Evolutionary conservation across 306 rosid species (phyloP), one percentile per base, ranked within the genome.

Genomic region (Dalbergia cultrata): DNA sequence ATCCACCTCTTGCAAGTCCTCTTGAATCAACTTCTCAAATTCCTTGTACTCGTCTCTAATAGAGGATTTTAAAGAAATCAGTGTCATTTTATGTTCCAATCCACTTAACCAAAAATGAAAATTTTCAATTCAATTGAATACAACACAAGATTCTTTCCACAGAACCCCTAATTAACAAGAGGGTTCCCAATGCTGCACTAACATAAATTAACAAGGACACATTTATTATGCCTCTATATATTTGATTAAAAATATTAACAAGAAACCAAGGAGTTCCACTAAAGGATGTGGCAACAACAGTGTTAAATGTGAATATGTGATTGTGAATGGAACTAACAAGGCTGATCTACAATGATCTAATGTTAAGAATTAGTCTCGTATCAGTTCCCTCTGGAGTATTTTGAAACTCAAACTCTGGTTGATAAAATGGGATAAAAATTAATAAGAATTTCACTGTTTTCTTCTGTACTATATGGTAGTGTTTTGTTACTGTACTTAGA

Each of bases 11-110:
- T 70, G 53, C 96, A 95, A 84, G 87, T 95, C 98, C 76, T 91
- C 97, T 85, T 93, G 97, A 87, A 95, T 95, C 94, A 89, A 79
- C 94, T 95, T 91, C 71, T 95, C 98, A 74, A 90, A 95, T 84
- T 93, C 98, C 83, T 92, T 95, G 88, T 93, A 95, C 86, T 95
- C 99, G 31, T 95, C 98, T 76, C 99, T 95, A 74, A 41, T 17
- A 74, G 61, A 80, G 76, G 74, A 88, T 75, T 73, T 13, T 54
- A 74, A 80, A 88, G 59, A 82, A 67, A 34, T 70, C 63, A 60
- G 66, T 52, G 45, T 83, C 59, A 44, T 63, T 86, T 37, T 35
- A 61, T 44, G 65, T 14, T 67, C 66, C 72, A 80, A 22, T 41
- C 59, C 26, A 47, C 72, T 81, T 49, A 73, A 57, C 26, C 17